Evolutionary conservation across 176 grass and related monocot genomes (phyloP).

Genomic region (Lolium multiflorum): DNA sequence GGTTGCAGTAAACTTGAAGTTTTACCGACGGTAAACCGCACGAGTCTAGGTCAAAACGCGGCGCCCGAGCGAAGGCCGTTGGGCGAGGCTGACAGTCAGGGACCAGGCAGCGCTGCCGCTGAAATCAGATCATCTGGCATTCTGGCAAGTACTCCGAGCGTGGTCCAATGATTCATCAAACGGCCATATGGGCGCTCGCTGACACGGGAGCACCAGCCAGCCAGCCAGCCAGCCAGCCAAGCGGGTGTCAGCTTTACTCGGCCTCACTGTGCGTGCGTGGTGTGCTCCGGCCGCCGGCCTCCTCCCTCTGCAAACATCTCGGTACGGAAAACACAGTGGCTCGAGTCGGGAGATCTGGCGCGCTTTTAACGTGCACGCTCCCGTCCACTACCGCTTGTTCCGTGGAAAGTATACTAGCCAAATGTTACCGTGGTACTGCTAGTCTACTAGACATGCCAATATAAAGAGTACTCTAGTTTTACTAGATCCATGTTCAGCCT

Average conservation of each 20-base stretch:
- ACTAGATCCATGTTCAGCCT: not conserved
- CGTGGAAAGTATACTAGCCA: not conserved
- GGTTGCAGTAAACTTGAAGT: not conserved
- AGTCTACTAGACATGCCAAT: not conserved
- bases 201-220: conserved; percentile 51
- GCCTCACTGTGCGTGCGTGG: conserved; percentile 35
- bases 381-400: conserved; percentile 22
- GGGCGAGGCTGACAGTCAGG: not conserved
- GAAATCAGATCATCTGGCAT: conserved; percentile 28
- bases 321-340: conserved; percentile 10
- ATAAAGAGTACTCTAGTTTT: not conserved
- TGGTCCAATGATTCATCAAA: conserved; percentile 62
- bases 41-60: not conserved
- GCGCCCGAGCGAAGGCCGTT: not conserved
- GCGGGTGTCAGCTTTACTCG: conserved; percentile 52
- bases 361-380: conserved; percentile 32
- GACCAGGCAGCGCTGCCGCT: not conserved
- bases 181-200: conserved; percentile 47
- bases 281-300: not conserved
- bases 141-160: not conserved
- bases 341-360: conserved; percentile 25
- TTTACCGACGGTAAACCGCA: not conserved
- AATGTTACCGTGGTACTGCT: not conserved
- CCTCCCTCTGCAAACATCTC: conserved; percentile 25
- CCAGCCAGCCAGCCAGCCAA: conserved; percentile 43